Conservation (phyloP, 176 grass and related monocot genomes). For the Themeda triandra region DNA sequence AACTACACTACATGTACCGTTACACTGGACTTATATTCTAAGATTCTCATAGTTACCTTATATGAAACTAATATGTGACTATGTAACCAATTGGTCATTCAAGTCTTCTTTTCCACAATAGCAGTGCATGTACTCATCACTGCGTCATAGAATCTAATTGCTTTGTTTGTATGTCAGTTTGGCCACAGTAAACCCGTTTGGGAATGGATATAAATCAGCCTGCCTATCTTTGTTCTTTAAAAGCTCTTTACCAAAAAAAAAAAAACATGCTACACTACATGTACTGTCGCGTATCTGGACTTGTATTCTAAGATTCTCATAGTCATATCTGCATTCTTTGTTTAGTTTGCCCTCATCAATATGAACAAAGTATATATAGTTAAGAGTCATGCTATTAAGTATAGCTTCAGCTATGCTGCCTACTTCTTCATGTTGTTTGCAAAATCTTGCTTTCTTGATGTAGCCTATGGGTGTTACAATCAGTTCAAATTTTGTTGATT, state of each 20-base stretch:
- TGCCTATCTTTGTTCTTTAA: neutral
- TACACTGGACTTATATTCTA: too few species aligned
- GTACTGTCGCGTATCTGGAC: neutral
- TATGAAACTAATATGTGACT: neutral
- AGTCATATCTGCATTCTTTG: neutral
- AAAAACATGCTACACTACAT: neutral
- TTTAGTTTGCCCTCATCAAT: constrained; percentile 14
- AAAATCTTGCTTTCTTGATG: neutral
- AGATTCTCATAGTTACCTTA: constrained; percentile 4
- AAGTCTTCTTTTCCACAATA: constrained; percentile 4
- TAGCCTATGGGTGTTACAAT: neutral
- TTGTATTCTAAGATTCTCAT: neutral
- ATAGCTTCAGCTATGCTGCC: neutral
- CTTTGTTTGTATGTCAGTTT: neutral
- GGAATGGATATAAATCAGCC: neutral
- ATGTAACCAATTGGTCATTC: neutral
- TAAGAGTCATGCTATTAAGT: constrained; percentile 13
- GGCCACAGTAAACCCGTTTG: neutral
- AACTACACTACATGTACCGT: too few species aligned
- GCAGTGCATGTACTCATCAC: neutral
- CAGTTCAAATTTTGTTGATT: neutral
- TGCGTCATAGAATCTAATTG: neutral
- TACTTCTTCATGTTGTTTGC: neutral
- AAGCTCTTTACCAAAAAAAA: neutral
- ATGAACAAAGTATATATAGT: neutral